Evolutionary conservation across 345 rosid species (phyloP), one percentile per base, ranked within the genome.

Genomic region (Populus ilicifolia): DNA sequence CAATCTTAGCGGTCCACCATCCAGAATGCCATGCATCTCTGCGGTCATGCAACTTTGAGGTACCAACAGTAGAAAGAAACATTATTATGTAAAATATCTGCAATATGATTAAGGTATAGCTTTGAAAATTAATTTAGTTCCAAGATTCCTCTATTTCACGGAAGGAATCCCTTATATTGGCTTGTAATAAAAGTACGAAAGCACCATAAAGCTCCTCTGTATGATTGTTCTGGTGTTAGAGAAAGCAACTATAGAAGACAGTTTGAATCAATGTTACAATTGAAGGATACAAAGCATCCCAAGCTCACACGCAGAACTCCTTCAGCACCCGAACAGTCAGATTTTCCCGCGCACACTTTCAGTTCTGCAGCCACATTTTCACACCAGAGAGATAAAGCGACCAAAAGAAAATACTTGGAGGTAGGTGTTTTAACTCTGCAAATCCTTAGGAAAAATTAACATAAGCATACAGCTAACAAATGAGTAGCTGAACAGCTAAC

Each of bases 221-320:
- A 46, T 46, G 52, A 46, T 14, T 46, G 52, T 46, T 46, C 52
- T 46, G 52, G 18, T 46, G 52, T 46, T 46, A 46, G 52, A 46
- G 35, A 36, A 69, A 8, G 23, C 44, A 56, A 44, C 4, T 67
- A 23, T 38, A 14, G 33, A 46, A 50, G 18, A 46, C 18, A 46
- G 18, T 46, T 46, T 46, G 52, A 46, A 46, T 43, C 46, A 43
- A 10, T 43, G 46, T 43, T 11, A 46, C 52, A 46, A 46, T 46
- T 46, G 52, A 88, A 92, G 98, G 98, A 95, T 92, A 93, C 94
- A 84, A 90, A 93, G 81, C 99, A 95, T 81, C 99, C 98, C 84
- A 95, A 84, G 94, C 99, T 95, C 70, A 95, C 96, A 2, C 99
- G 92, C 74, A 91, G 88, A 79, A 95, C 99, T 66, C 97, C 98